Conservation (phyloP, 148 eudicot species). For the Heliamphora exappendiculata region DNA sequence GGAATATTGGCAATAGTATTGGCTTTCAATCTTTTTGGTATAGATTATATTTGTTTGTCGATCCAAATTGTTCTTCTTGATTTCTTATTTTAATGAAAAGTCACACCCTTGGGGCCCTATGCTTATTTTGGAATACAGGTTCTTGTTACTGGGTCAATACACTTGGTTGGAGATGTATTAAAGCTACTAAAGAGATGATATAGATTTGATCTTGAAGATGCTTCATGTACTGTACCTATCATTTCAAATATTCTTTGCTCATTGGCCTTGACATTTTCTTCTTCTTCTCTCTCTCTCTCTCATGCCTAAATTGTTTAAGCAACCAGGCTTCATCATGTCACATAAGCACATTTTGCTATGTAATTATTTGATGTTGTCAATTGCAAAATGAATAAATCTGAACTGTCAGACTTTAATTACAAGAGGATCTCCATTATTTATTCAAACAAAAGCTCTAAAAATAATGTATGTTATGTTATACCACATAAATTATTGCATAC, state of each 20-base stretch:
- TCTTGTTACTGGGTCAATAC: conserved; percentile 85
- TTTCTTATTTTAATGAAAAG: not conserved
- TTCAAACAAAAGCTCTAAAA: too few species aligned
- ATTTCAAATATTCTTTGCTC: not conserved
- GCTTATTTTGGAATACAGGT: conserved; percentile 35
- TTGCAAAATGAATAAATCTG: not conserved
- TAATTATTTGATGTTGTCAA: too few species aligned
- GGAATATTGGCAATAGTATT: too few species aligned
- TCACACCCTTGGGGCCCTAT: not conserved
- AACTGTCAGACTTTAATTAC: not conserved
- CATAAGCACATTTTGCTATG: not conserved
- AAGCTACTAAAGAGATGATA: conserved; percentile 51
- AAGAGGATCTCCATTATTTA: too few species aligned
- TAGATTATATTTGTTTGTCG: too few species aligned
- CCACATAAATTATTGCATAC: too few species aligned
- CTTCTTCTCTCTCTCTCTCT: not conserved
- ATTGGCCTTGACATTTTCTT: not conserved
- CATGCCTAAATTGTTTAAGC: not conserved
- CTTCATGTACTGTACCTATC: not conserved
- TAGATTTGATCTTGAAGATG: not conserved
- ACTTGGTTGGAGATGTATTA: conserved; percentile 80
- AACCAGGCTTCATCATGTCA: not conserved
- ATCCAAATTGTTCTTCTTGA: not conserved
- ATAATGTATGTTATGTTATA: too few species aligned
- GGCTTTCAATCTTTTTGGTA: too few species aligned